These are phyloP conservation scores for Monosporascus cannonballus DNA, from an alignment of 2,329 filamentous ascomycete species.

Conservation along the genomic window DNA sequence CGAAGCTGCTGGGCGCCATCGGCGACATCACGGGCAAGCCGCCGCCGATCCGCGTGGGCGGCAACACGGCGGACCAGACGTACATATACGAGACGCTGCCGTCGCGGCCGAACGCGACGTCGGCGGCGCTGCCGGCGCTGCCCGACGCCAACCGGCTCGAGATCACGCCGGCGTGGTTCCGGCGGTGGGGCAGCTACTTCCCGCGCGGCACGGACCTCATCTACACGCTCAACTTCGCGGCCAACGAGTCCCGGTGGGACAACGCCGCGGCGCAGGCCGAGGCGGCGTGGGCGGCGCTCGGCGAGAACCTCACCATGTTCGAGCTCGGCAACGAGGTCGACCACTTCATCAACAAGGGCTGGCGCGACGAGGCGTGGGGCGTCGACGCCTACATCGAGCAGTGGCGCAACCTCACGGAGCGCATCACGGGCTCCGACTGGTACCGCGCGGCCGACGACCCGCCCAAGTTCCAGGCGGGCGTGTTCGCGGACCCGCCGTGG, in stretches of 20 bases:
- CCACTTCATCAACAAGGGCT: slow-evolving; percentile 28
- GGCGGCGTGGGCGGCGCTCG: slow-evolving; percentile 22
- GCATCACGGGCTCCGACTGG: slow-evolving; percentile 24
- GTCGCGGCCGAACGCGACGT: slow-evolving; percentile 22
- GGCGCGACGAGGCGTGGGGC: slow-evolving; percentile 24
- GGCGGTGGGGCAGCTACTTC: slow-evolving; percentile 26
- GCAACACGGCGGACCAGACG: slow-evolving; percentile 29
- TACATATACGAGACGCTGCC: slow-evolving; percentile 21
- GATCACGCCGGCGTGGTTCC: slow-evolving; percentile 27
- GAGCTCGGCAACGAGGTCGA: slow-evolving; percentile 32
- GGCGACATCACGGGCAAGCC: slow-evolving; percentile 23
- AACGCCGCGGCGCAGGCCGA: slow-evolving; percentile 24
- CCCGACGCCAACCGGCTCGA: slow-evolving; percentile 20
- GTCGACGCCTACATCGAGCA: slow-evolving; percentile 25
- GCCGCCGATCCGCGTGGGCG: slow-evolving; percentile 27
- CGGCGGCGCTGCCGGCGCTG: slow-evolving; percentile 19
- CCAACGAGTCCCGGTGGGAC: slow-evolving; percentile 23
- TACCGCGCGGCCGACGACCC: slow-evolving; percentile 15
- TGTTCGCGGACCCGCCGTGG: slow-evolving; percentile 29
- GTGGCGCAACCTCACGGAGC: slow-evolving; percentile 26
- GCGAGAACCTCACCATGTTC: slow-evolving; percentile 21
- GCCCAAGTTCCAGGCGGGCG: slow-evolving; percentile 27
- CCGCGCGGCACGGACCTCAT: slow-evolving; percentile 24
- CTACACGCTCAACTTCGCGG: slow-evolving; percentile 28
- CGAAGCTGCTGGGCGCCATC: slow-evolving; percentile 21